Conservation (phyloP, 768 basidiomycete species). For the Lentinula edodes region DNA sequence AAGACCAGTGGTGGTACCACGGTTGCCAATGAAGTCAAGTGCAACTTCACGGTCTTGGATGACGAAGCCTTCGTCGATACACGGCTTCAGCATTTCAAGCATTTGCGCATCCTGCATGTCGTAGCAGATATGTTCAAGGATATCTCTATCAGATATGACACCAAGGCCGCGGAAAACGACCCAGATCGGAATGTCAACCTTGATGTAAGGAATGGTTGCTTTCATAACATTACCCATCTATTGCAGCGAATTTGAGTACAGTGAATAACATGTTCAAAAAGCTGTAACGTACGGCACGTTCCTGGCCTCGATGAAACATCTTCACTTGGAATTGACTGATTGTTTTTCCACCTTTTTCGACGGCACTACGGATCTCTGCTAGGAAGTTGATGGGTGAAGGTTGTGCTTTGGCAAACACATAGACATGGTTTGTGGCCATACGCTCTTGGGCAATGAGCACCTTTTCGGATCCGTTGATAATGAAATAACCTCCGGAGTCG, state of each 20-base stretch:
- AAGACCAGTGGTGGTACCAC: constrained; percentile 91
- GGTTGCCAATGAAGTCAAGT: constrained; percentile 96
- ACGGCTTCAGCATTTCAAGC: constrained; percentile 97
- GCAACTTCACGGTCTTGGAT: constrained; percentile 97
- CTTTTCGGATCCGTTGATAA: constrained; percentile 99
- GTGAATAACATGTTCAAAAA: background rate
- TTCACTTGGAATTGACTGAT: constrained; percentile 98
- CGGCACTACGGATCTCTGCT: constrained; percentile 94
- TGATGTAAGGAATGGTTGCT: constrained; percentile 96
- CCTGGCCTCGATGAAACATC: constrained; percentile 88
- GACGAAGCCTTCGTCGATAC: constrained; percentile 97
- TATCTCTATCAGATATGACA: constrained; percentile 95
- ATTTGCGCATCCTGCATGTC: constrained; percentile 94
- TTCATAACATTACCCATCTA: constrained; percentile 92
- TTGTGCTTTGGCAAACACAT: constrained; percentile 97
- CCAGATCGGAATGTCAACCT: constrained; percentile 97
- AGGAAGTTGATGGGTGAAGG: constrained; percentile 94
- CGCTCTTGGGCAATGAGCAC: constrained; percentile 99
- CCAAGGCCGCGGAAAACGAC: constrained; percentile 98
- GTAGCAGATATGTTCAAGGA: constrained; percentile 97
- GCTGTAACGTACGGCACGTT: constrained; percentile 65
- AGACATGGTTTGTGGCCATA: constrained; percentile 99
- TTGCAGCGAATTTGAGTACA: constrained; percentile 6
- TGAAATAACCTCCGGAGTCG: constrained; percentile 98
- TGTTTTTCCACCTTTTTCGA: constrained; percentile 97